Conservation (phyloP, 495 filamentous ascomycete genomes). For the Aspergillus homomorphus region DNA sequence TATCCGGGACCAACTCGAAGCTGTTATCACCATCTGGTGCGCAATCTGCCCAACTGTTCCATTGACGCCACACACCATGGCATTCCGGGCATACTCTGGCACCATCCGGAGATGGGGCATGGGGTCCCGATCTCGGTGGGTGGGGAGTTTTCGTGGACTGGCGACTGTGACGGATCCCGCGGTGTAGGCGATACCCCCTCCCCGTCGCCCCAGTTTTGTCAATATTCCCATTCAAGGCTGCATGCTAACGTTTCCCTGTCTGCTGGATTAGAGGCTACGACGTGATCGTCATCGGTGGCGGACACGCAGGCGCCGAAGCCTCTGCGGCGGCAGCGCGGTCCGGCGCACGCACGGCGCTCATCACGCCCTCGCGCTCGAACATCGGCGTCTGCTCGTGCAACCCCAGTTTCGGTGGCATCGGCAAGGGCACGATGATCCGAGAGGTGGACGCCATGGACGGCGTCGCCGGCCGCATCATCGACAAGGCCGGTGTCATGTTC, state of each 20-base stretch:
- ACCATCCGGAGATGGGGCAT: constrained; percentile 33
- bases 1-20: background rate
- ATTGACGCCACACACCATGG: constrained; percentile 26
- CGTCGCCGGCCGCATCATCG: constrained; percentile 81
- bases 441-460: constrained; percentile 97
- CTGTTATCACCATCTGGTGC: background rate
- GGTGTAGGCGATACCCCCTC: constrained; percentile 30
- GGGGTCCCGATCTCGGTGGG: constrained; percentile 22
- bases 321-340: constrained; percentile 88
- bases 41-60: background rate
- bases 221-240: background rate
- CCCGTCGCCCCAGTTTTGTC: too few relatives aligned
- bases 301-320: constrained; percentile 93
- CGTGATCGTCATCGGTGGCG: constrained; percentile 93
- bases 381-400: constrained; percentile 97
- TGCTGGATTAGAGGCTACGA: constrained; percentile 64
- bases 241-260: background rate
- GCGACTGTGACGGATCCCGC: constrained; percentile 48
- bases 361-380: constrained; percentile 83
- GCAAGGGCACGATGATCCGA: constrained; percentile 95
- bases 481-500: constrained; percentile 93
- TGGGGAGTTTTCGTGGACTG: constrained; percentile 31
- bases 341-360: constrained; percentile 83
- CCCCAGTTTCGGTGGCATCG: constrained; percentile 94
- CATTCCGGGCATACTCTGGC: constrained; percentile 32